Evolutionary conservation across 768 basidiomycete genomes (phyloP), one percentile per base, ranked within the genome.

Genomic region (Coprinellus micaceus): DNA sequence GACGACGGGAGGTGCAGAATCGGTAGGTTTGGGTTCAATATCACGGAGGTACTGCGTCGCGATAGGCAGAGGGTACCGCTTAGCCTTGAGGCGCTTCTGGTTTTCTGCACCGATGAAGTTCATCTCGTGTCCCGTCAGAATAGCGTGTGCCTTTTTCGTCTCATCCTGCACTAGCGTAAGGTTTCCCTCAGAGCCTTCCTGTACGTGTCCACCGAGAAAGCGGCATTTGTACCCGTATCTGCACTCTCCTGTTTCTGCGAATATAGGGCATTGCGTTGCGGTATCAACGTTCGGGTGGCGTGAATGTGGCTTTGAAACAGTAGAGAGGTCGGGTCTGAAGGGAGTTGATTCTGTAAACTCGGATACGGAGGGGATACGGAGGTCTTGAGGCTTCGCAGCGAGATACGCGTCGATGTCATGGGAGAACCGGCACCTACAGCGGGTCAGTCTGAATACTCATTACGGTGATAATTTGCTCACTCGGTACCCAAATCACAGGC

Each of bases 221-320:
- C 97, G 84, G 67, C 97, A 99, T 69, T 94, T 92, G 69, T 90
- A 86, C 11, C 94, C 97, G 63, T 82, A 84, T 52, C 82, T 82
- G 73, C 94, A 97, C 60, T 84, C 81, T 1, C 93, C 94, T 17
- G 78, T 77, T 60, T 83, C 82, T 15, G 74, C 70, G 63, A 82
- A 90, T 2, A 88, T 74, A 0, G 91, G 90, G 65, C 92, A 95
- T 2, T 64, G 65, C 0, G 80, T 80, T 15, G 71, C 66, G 17
- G 67, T 53, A 66, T 83, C 80, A 25, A 85, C 52, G 4, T 79
- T 79, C 13, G 76, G 66, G 58, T 71, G 64, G 19, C 66, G 56
- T 2, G 69, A 60, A 54, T 73, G 71, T 24, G 64, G 62, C n/a
- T 63, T 66, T 5, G 58, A 53, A 1, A 69, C 64, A n/a, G 58